These are phyloP conservation scores for Calonectria hongkongensis DNA, from an alignment of 2,329 filamentous ascomycete genomes.

Conservation along the genomic window DNA sequence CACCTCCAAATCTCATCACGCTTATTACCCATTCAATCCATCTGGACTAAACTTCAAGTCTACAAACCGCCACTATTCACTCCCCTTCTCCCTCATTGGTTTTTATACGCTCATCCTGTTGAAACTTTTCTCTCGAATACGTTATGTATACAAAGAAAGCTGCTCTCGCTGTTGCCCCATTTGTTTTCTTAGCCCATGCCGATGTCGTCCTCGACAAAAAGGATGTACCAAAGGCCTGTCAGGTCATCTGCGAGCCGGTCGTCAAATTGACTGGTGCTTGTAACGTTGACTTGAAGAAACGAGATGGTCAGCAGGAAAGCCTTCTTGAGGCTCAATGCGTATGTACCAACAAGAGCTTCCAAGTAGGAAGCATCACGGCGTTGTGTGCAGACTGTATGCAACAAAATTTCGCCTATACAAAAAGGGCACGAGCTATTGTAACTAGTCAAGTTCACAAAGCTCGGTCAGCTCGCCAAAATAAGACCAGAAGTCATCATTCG, in stretches of 20 bases:
- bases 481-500: too few species aligned
- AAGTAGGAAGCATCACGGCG: slow-evolving; percentile 60
- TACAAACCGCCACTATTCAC: too few species aligned
- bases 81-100: too few species aligned
- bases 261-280: slow-evolving; percentile 60
- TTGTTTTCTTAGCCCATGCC: slow-evolving; percentile 56
- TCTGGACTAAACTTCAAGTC: too few species aligned
- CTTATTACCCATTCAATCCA: too few species aligned
- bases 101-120: too few species aligned
- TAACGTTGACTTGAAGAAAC: slow-evolving; percentile 55
- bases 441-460: too few species aligned
- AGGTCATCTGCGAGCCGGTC: slow-evolving; percentile 61
- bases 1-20: too few species aligned
- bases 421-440: too few species aligned
- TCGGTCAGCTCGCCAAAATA: too few species aligned
- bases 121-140: not conserved
- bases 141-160: slow-evolving; percentile 57
- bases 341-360: slow-evolving; percentile 64
- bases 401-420: slow-evolving; percentile 51
- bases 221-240: slow-evolving; percentile 60
- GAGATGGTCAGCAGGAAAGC: slow-evolving; percentile 56
- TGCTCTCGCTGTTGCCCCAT: slow-evolving; percentile 55
- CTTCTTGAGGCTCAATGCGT: slow-evolving; percentile 63
- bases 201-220: slow-evolving; percentile 58
- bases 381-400: slow-evolving; percentile 62